phyloP scores from a whole-genome alignment of 23 red algal species.

The Pyropia haitanensis region DNA sequence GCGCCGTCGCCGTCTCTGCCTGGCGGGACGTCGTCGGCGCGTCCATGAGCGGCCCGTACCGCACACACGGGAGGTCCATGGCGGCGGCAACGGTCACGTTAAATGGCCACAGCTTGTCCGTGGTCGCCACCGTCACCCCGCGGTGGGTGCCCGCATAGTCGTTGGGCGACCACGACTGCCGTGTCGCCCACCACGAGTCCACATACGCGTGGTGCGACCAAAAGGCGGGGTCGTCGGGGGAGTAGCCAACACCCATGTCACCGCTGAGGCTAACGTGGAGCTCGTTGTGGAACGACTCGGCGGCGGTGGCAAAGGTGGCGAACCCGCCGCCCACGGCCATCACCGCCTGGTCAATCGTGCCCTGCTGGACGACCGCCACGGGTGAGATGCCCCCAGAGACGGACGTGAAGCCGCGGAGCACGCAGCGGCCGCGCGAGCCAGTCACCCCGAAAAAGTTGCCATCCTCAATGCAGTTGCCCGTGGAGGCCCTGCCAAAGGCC shows the following conservation, averaged over 20 bases:
- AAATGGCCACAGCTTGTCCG: constrained; percentile 15
- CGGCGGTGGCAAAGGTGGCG: constrained; percentile 21
- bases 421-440: constrained; percentile 13
- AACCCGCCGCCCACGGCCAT: too few species aligned
- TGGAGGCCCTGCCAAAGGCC: constrained; percentile 20
- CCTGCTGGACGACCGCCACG: constrained; percentile 17
- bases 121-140: constrained; percentile 6
- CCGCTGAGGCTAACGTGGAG: constrained; percentile 36
- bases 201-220: constrained; percentile 45
- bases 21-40: too few species aligned
- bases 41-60: constrained; percentile 8
- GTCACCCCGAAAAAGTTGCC: constrained; percentile 19
- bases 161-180: background rate
- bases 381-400: constrained; percentile 21
- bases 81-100: constrained; percentile 19
- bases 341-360: too few species aligned
- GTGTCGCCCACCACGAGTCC: constrained; percentile 15
- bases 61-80: constrained; percentile 33
- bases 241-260: constrained; percentile 30
- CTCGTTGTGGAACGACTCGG: constrained; percentile 34
- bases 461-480: constrained; percentile 27
- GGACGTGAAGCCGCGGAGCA: constrained; percentile 33
- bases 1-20: too few species aligned
- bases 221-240: constrained; percentile 55
- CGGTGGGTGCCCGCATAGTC: background rate